Conservation (phyloP, 2,329 filamentous ascomycete genomes). For the Calonectria hawksworthii region DNA sequence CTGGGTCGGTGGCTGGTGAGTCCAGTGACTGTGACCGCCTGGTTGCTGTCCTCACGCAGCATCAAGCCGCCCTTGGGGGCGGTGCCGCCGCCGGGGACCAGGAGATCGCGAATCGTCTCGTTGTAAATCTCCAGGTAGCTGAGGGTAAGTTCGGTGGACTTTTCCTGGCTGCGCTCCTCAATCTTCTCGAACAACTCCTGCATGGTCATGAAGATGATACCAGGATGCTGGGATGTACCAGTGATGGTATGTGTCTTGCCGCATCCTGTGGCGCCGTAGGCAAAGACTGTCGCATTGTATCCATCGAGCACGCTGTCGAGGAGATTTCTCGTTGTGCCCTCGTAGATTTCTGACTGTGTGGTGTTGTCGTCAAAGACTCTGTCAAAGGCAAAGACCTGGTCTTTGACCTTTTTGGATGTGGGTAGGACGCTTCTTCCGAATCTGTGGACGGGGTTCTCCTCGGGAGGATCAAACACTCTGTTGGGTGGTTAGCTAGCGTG, state of each 20-base stretch:
- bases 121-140: constrained; percentile 99
- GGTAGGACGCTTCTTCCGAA: constrained; percentile 87
- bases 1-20: constrained; percentile 92
- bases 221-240: constrained; percentile 90
- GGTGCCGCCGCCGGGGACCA: constrained; percentile 88
- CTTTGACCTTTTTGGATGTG: constrained; percentile 92
- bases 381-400: constrained; percentile 98
- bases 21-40: constrained; percentile 90
- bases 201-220: constrained; percentile 99
- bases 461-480: constrained; percentile 96
- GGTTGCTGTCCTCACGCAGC: constrained; percentile 94
- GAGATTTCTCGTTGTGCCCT: constrained; percentile 89
- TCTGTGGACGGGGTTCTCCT: constrained; percentile 91
- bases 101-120: constrained; percentile 94
- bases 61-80: constrained; percentile 72
- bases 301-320: constrained; percentile 96
- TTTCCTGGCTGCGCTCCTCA: constrained; percentile 85
- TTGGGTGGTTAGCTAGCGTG: not conserved
- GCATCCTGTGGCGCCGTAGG: constrained; percentile 97
- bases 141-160: constrained; percentile 89
- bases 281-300: constrained; percentile 99
- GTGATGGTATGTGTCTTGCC: constrained; percentile 99
- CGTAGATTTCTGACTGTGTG: constrained; percentile 93
- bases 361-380: constrained; percentile 97
- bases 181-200: constrained; percentile 99